Evolutionary conservation across 768 basidiomycete species (phyloP), one percentile per base, ranked within the genome.

Genomic region (Mycena galopus): DNA sequence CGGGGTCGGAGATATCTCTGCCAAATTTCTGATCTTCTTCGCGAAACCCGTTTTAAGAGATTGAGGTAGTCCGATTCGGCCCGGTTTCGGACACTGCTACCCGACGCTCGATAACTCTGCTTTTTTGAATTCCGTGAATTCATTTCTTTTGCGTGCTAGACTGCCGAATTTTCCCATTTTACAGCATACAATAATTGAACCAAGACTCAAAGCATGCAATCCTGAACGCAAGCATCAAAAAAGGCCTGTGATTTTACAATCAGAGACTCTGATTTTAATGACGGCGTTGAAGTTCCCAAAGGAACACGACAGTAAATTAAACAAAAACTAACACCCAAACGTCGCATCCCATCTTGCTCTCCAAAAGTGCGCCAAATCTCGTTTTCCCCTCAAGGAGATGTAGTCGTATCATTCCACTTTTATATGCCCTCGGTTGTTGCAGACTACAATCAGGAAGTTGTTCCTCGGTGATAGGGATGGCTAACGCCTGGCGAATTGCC

Each of bases 1-100:
- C n/a, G 50, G 21, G 23, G 25, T 23, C 65, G 65, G 65, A 66
- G 30, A 66, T 66, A 65, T 65, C 64, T 65, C 64, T 65, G 64
- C 16, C 37, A n/a, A 56, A 57, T 55, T 57, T 66, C 65, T 66
- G 65, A 58, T 56, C 39, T 66, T 66, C 65, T 44, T 66, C 65
- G 65, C 65, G 8, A 32, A 56, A 19, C 27, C 10, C 14, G 16
- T 25, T 56, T 19, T 4, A 23, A 23, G 47, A 50, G 21, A 23
- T 23, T 50, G 5, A 50, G 12, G 51, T 7, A 25, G 12, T 27
- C 16, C 21, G 17, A 60, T 5, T 23, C 25, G 11, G 37, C n/a
- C 23, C 23, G 47, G 23, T 44, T 44, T 37, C 35, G n/a, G n/a
- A n/a, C n/a, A n/a, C n/a, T n/a, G n/a, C n/a, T n/a, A n/a, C n/a